Conservation (phyloP, 2,329 filamentous ascomycete genomes). For the Pseudophaeomoniella oleicola region DNA sequence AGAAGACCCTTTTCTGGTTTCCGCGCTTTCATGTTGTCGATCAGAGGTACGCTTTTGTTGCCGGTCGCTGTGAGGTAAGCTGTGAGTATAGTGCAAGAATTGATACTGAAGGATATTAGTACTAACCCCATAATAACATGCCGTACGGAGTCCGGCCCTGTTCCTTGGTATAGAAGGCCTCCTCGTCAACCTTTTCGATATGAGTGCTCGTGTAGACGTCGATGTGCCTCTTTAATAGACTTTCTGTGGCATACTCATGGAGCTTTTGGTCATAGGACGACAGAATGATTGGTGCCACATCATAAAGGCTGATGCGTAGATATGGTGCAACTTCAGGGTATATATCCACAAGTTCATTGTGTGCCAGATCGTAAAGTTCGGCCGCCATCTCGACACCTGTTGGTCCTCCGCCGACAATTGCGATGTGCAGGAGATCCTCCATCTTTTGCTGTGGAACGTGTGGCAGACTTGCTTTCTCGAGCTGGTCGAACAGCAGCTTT, state of each 20-base stretch:
- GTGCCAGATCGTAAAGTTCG: conserved; percentile 27
- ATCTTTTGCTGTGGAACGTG: conserved; percentile 14
- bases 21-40: conserved; percentile 19
- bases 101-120: too few relatives aligned
- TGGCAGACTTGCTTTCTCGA: conserved; percentile 21
- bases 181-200: conserved; percentile 20
- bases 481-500: conserved; percentile 12
- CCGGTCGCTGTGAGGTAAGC: too few relatives aligned
- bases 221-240: conserved; percentile 20
- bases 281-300: conserved; percentile 26
- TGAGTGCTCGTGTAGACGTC: conserved; percentile 23
- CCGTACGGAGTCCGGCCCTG: conserved; percentile 20
- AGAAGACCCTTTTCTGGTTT: conserved; percentile 18
- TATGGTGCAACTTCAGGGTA: conserved; percentile 26
- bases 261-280: conserved; percentile 26
- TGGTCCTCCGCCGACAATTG: conserved; percentile 27
- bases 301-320: conserved; percentile 27
- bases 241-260: conserved; percentile 25
- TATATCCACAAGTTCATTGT: conserved; percentile 21
- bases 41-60: conserved; percentile 18
- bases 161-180: conserved; percentile 21
- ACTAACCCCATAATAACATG: conserved; percentile 25
- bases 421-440: conserved; percentile 20
- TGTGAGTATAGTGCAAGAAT: too few relatives aligned
- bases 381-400: conserved; percentile 29